Base-by-base conservation (phyloP, 768 basidiomycete species). In the Naematelia encephala region DNA sequence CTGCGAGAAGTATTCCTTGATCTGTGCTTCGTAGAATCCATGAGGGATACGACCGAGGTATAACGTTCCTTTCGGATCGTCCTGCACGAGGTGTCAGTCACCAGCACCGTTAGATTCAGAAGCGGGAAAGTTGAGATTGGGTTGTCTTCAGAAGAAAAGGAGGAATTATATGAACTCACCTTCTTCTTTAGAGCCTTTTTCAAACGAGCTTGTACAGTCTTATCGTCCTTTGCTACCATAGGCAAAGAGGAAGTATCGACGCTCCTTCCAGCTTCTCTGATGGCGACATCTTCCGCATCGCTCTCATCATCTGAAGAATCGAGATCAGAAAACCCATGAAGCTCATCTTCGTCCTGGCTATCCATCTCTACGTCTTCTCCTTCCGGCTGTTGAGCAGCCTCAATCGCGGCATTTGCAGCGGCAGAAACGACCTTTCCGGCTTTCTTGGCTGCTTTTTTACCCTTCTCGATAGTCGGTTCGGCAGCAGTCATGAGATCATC, bases 11-110 rank as follows among this genome's bases (percentile, higher is more conserved):
- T 98, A 98, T 1, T 84, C 86, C 63, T 84, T 85, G 77, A 98
- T 85, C 77, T 97, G 87, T 55, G 90, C 90, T 78, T 99, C 96
- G 78, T 91, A 94, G 79, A 99, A 98, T 21, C 96, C 96, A 68
- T 97, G 92, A 1, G 96, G 96, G 54, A 99, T 83, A 59, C 92
- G 86, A 14, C 92, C 87, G 54, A 99, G 82, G 80, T 85, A 92
- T 21, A 99, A 73, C 0, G 93, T 91, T 23, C 96, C 96, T 43
- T 83, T 84, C 66, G 90, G 85, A 63, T 81, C 82, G 25, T 81
- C 80, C 85, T 86, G 67, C 10, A 30, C 10, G 44, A 52, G 28
- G 62, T 52, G 5, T 56, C 8, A 22, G 45, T 16, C 19, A 25
- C 44, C n/a, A n/a, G n/a, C n/a, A n/a, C n/a, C n/a, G n/a, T n/a